A percentile compares a stretch with the other conserved stretches of the same genome.
Conservation (phyloP, 176 grass and related monocot genomes). For the Tuctoria greenei region DNA sequence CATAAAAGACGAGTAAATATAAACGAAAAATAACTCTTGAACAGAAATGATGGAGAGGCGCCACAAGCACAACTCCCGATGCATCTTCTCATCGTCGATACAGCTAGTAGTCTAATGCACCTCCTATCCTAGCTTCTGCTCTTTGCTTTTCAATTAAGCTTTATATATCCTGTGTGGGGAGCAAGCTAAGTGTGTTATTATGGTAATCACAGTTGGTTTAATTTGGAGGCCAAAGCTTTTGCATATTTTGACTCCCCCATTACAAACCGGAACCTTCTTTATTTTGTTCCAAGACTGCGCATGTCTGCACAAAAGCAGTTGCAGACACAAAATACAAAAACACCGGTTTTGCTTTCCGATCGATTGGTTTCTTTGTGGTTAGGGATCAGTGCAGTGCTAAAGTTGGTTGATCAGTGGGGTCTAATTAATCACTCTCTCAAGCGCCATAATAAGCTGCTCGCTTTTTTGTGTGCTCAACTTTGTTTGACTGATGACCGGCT, state of each 20-base stretch:
- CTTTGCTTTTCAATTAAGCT: too few species aligned
- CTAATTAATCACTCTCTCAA: slow-evolving; percentile 54
- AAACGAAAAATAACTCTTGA: not conserved
- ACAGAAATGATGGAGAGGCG: slow-evolving; percentile 42
- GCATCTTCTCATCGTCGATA: slow-evolving; percentile 30
- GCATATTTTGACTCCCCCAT: slow-evolving; percentile 48
- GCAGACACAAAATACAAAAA: slow-evolving; percentile 23
- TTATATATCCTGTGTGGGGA: slow-evolving; percentile 35
- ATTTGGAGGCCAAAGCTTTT: slow-evolving; percentile 24
- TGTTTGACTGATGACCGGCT: slow-evolving; percentile 56
- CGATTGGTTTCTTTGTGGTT: slow-evolving; percentile 20
- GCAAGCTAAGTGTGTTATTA: slow-evolving; percentile 1
- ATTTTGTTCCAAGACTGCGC: slow-evolving; percentile 30
- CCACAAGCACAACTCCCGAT: slow-evolving; percentile 40
- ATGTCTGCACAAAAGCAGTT: too few species aligned
- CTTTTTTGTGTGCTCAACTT: slow-evolving; percentile 11
- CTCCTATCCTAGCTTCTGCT: not conserved
- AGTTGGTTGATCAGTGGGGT: slow-evolving; percentile 54
- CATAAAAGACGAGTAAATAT: not conserved
- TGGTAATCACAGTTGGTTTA: slow-evolving; percentile 26
- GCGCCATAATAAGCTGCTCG: slow-evolving; percentile 40
- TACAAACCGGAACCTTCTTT: slow-evolving; percentile 11
- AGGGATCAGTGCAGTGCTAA: slow-evolving; percentile 56
- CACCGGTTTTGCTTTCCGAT: slow-evolving; percentile 30
- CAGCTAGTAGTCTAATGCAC: slow-evolving; percentile 13